phyloP scores from a whole-genome alignment of 2,329 filamentous ascomycete genomes.

The Leptographium wingfieldii region DNA sequence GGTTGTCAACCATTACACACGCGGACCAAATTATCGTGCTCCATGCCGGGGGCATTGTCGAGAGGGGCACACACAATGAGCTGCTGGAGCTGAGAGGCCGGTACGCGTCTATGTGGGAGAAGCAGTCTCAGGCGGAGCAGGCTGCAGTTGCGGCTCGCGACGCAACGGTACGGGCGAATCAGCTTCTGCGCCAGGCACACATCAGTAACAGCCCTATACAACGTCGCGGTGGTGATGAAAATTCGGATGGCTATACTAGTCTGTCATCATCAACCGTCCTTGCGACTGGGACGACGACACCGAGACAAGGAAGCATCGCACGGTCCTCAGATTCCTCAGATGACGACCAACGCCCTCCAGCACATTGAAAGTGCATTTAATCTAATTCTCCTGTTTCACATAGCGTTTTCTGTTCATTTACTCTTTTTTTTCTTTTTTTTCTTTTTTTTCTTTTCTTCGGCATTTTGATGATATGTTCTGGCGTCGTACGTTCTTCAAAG shows the following conservation, averaged over 20 bases:
- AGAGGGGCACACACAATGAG: conserved; percentile 41
- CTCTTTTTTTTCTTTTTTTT: conserved; percentile 6
- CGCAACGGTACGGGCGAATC: conserved; percentile 28
- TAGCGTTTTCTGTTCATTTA: conserved; percentile 1
- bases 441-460: not conserved
- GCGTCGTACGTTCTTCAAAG: conserved; percentile 1
- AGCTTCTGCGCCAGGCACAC: conserved; percentile 36
- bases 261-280: conserved; percentile 32
- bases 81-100: conserved; percentile 57
- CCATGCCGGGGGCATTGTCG: conserved; percentile 13
- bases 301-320: conserved; percentile 12
- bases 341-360: conserved; percentile 1
- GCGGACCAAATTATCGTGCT: conserved; percentile 17
- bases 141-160: conserved; percentile 47
- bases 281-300: conserved; percentile 20
- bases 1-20: conserved; percentile 47
- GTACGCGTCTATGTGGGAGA: conserved; percentile 80
- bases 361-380: not conserved
- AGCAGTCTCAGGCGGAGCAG: conserved; percentile 68
- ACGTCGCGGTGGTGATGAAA: conserved; percentile 23
- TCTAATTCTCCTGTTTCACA: conserved; percentile 5
- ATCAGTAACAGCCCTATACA: conserved; percentile 20
- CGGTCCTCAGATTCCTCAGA: conserved; percentile 11
- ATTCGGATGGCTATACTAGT: conserved; percentile 33
- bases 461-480: conserved; percentile 1